These are phyloP conservation scores for Boletus calvinii DNA, from an alignment of 1,284 basidiomycete species.

Conservation along the genomic window DNA sequence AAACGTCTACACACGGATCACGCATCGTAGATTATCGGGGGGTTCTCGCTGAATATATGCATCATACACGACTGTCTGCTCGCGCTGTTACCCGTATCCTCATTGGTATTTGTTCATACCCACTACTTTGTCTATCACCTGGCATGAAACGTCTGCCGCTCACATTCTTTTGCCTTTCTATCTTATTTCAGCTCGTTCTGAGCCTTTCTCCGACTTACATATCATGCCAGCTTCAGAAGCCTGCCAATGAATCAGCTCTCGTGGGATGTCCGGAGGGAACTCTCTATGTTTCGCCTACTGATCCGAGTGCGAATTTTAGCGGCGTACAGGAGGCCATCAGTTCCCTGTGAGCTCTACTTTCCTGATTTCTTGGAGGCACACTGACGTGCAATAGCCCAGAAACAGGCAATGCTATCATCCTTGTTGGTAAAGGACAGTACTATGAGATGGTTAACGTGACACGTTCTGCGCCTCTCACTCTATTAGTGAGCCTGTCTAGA, in stretches of 20 bases:
- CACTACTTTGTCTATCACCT: not conserved
- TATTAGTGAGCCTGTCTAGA: conserved; percentile 41
- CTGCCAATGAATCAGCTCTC: conserved; percentile 40
- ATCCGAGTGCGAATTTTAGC: conserved; percentile 45
- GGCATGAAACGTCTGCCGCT: conserved; percentile 14
- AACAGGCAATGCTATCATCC: conserved; percentile 43
- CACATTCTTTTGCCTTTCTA: conserved; percentile 11
- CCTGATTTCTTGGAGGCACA: not conserved
- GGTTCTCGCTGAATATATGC: not conserved
- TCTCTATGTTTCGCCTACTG: conserved; percentile 53
- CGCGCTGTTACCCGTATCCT: not conserved
- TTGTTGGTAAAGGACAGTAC: conserved; percentile 64
- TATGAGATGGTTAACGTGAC: conserved; percentile 60
- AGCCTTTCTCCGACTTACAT: conserved; percentile 48
- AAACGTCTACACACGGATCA: not conserved
- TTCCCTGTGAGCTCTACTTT: conserved; percentile 44
- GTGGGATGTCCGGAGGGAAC: conserved; percentile 56
- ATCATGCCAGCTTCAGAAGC: conserved; percentile 52
- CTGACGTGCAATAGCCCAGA: conserved; percentile 36
- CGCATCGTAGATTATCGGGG: not conserved
- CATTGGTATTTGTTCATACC: not conserved
- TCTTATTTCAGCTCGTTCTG: conserved; percentile 1
- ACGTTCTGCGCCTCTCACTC: conserved; percentile 50
- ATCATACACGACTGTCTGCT: too few relatives aligned
- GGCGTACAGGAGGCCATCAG: conserved; percentile 52